A percentile compares a stretch with the other conserved stretches of the same genome.
Conservation (phyloP, 108 stramenopile genomes). For the Nitzschia sp. region DNA sequence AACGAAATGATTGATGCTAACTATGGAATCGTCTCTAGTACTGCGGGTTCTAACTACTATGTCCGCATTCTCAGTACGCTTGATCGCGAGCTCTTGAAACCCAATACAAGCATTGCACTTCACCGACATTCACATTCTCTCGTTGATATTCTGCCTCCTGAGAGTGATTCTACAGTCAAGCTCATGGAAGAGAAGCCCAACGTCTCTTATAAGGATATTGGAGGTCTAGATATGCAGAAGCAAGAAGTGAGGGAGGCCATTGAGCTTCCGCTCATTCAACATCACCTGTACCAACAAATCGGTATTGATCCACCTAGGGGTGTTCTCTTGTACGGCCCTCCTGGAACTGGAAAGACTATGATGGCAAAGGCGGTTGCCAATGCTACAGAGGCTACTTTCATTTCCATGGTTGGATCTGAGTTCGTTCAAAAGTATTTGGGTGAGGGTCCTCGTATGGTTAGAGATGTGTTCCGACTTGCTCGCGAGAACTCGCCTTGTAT, state of each 20-base stretch:
- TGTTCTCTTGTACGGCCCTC: conserved; percentile 93
- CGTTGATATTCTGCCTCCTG: conserved; percentile 98
- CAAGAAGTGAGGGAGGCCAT: conserved; percentile 99
- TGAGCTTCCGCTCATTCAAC: conserved; percentile 96
- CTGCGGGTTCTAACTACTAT: conserved; percentile 96
- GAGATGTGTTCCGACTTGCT: conserved; percentile 99
- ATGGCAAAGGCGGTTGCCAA: conserved; percentile 99
- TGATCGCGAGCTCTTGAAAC: conserved; percentile 96
- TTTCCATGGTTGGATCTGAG: conserved; percentile 97
- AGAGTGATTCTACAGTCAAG: conserved; percentile 97
- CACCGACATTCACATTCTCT: conserved; percentile 98
- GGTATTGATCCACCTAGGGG: conserved; percentile 99
- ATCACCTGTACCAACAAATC: conserved; percentile 98
- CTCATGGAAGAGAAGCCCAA: conserved; percentile 99
- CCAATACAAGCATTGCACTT: conserved; percentile 95
- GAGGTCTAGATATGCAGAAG: conserved; percentile 99
- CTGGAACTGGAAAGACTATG: conserved; percentile 97
- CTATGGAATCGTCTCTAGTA: conserved; percentile 94
- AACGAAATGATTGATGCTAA: conserved; percentile 99
- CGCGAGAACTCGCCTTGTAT: conserved; percentile 97
- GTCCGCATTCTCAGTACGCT: conserved; percentile 96
- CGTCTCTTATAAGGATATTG: conserved; percentile 98
- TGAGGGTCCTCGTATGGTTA: conserved; percentile 99
- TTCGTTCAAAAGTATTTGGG: conserved; percentile 99
- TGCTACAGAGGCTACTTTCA: conserved; percentile 97